These are phyloP conservation scores for Pseudofabraea citricarpa DNA, from an alignment of 2,329 filamentous ascomycete genomes.

Conservation along the genomic window DNA sequence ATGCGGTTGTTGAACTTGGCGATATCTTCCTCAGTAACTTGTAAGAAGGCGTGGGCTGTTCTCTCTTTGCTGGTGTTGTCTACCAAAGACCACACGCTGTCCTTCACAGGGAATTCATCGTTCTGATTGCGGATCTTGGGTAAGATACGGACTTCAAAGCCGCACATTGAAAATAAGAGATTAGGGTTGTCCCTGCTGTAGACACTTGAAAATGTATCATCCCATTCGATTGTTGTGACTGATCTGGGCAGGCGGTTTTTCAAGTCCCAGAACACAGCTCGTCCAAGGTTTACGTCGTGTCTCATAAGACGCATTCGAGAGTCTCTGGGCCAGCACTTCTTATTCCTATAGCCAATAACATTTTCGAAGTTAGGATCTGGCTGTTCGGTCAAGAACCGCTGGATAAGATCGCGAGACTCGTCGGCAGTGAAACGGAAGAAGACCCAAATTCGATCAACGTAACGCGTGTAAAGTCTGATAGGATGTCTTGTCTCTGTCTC, in stretches of 20 bases:
- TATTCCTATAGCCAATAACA: constrained; percentile 97
- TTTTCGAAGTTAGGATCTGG: constrained; percentile 99
- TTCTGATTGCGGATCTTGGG: constrained; percentile 94
- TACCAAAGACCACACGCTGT: constrained; percentile 96
- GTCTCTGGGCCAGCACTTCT: constrained; percentile 98
- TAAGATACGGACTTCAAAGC: constrained; percentile 93
- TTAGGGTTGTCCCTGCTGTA: constrained; percentile 99
- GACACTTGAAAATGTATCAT: constrained; percentile 96
- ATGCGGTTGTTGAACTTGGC: constrained; percentile 99
- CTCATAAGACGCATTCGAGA: constrained; percentile 98
- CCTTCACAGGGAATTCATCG: constrained; percentile 95
- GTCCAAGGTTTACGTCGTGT: constrained; percentile 95
- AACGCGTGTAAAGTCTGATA: constrained; percentile 94
- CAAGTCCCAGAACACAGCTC: constrained; percentile 97
- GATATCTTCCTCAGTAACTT: constrained; percentile 96
- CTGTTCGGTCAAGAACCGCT: constrained; percentile 95
- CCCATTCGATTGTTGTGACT: constrained; percentile 97
- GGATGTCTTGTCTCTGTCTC: constrained; percentile 91
- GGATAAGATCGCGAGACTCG: constrained; percentile 91
- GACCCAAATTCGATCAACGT: constrained; percentile 98
- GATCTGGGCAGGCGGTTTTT: constrained; percentile 95
- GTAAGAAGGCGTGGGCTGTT: constrained; percentile 93
- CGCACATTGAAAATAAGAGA: constrained; percentile 93
- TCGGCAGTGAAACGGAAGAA: constrained; percentile 92
- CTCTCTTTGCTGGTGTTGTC: constrained; percentile 96